These are phyloP conservation scores for Suillus lakei DNA, from an alignment of 768 basidiomycete genomes.

Conservation along the genomic window DNA sequence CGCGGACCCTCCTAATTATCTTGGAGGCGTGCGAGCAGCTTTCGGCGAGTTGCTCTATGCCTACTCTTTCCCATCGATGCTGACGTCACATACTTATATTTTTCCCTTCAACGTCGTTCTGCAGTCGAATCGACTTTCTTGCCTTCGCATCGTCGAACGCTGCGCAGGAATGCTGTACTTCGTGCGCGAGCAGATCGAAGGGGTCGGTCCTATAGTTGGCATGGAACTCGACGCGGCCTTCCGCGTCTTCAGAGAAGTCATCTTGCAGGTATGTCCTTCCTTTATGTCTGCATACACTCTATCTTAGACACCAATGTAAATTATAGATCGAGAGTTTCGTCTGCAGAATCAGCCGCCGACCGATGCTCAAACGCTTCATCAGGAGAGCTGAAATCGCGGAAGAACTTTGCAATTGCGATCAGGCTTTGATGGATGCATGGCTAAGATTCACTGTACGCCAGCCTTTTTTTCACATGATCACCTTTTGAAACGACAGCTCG, in stretches of 20 bases:
- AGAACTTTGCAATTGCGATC: constrained; percentile 56
- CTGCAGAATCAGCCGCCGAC: constrained; percentile 60
- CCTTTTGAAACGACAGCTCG: neutral
- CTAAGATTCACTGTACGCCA: neutral
- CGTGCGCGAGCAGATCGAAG: constrained; percentile 62
- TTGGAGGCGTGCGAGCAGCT: constrained; percentile 68
- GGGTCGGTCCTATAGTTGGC: constrained; percentile 55
- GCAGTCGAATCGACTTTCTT: constrained; percentile 70
- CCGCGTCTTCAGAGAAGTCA: constrained; percentile 48
- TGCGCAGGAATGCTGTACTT: constrained; percentile 74
- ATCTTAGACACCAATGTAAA: neutral
- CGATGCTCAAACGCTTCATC: constrained; percentile 80
- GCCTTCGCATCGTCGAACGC: constrained; percentile 72
- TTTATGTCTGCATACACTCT: neutral
- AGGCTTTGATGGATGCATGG: constrained; percentile 53
- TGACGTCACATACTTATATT: neutral
- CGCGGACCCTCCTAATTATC: constrained; percentile 55
- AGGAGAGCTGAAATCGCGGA: constrained; percentile 69
- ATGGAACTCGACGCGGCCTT: constrained; percentile 59
- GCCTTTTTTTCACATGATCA: neutral
- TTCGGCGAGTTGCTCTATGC: constrained; percentile 50
- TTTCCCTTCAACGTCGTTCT: neutral
- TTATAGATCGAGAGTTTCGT: constrained; percentile 56
- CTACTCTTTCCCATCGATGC: neutral
- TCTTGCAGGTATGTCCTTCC: constrained; percentile 19